Base-by-base conservation (phyloP, 2,329 filamentous ascomycete genomes). In the Orbilia quercus region DNA sequence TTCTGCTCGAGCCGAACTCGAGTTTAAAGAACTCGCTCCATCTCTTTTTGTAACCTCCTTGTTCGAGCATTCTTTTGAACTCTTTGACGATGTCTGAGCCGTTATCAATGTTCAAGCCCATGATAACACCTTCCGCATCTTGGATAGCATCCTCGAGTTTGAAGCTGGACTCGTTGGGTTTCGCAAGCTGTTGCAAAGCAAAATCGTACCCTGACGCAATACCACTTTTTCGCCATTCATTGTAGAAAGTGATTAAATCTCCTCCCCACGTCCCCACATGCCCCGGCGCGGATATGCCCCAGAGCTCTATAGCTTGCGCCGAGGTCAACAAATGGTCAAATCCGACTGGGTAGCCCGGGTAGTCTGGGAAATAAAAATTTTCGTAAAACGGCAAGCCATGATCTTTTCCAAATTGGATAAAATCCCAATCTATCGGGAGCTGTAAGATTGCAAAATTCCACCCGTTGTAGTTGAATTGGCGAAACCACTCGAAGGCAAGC, bases 371-470 rank as follows among this genome's bases (percentile, higher is more conserved):
- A 12, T n/a, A 44, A 44, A 44, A 44, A 14, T 44, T 44, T 12
- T 44, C 18, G 18, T 44, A 44, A 20, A 44, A 44, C 12, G 18
- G 40, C 18, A 44, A 14, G 5, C 40, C 40, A 14, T 44, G 18
- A 4, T 44, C 18, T 20, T 44, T 44, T n/a, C 40, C 40, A 44
- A 44, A 44, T 44, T 20, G 12, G 40, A 44, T 44, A 44, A 44
- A 44, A 44, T 44, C 40, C 18, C 18, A n/a, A 44, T 44, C 14
- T 44, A 44, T 14, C 18, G 18, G 14, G 12, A n/a, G 5, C 14
- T 44, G 18, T 5, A 44, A 14, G 12, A 44, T 5, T 44, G 18
- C 18, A 44, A 44, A 44, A 44, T 44, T 44, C 14, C 9, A 20
- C 40, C 40, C 40, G 12, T 5, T 38, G 14, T 44, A 44, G 4